Conservation (phyloP, 2,329 filamentous ascomycete genomes). For the Sordariomycetes sp. region DNA sequence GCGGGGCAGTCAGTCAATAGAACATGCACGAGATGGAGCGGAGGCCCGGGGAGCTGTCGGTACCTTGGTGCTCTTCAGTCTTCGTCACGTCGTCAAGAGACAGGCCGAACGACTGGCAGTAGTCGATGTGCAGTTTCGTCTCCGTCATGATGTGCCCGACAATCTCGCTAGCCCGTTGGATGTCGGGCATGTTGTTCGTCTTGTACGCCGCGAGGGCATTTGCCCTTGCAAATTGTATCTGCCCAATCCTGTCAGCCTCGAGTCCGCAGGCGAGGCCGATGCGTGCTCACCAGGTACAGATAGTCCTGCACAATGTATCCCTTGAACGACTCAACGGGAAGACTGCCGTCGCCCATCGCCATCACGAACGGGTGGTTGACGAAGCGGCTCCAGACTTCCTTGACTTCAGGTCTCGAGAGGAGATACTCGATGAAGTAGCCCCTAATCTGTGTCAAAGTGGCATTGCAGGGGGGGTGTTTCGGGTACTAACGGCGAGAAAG, state of each 20-base stretch:
- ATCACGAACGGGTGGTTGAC: slow-evolving; percentile 77
- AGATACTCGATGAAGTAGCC: slow-evolving; percentile 80
- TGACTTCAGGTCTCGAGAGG: slow-evolving; percentile 66
- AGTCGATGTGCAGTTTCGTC: slow-evolving; percentile 71
- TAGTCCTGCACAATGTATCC: slow-evolving; percentile 90
- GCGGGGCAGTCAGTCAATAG: slow-evolving; percentile 1
- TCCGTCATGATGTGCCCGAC: slow-evolving; percentile 72
- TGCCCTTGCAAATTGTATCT: slow-evolving; percentile 82
- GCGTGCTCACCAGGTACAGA: slow-evolving; percentile 60
- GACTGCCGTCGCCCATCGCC: slow-evolving; percentile 62
- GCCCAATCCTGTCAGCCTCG: neutral
- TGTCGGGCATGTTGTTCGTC: slow-evolving; percentile 62
- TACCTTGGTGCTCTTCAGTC: slow-evolving; percentile 67
- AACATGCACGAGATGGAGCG: slow-evolving; percentile 2
- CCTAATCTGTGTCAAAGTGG: slow-evolving; percentile 23
- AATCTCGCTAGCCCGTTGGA: slow-evolving; percentile 44
- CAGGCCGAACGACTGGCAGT: slow-evolving; percentile 75
- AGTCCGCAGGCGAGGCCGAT: neutral
- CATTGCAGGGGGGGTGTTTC: neutral
- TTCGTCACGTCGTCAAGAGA: slow-evolving; percentile 62
- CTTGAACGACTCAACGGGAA: slow-evolving; percentile 73
- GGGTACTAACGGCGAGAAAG: slow-evolving; percentile 53
- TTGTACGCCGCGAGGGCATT: slow-evolving; percentile 85
- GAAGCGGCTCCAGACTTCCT: slow-evolving; percentile 63
- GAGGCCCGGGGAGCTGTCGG: slow-evolving; percentile 5